A percentile compares a stretch with the other conserved stretches of the same genome.
These are phyloP conservation scores for Castanea mollissima DNA, from an alignment of 306 rosid genomes.

Conservation along the genomic window DNA sequence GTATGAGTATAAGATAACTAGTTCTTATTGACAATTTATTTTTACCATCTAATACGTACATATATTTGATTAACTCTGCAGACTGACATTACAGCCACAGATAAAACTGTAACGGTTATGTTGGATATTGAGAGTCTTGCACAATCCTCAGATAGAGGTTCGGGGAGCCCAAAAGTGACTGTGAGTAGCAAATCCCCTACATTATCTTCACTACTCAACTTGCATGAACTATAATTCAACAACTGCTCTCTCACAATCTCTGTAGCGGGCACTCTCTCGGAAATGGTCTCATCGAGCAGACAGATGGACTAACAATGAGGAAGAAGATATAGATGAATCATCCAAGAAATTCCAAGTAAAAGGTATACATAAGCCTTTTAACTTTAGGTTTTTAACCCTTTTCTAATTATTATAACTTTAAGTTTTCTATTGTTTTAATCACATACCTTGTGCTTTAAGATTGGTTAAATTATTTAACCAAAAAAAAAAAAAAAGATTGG, in stretches of 20 bases:
- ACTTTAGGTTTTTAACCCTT: no score
- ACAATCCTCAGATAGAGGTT: not conserved
- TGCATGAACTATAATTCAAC: no score
- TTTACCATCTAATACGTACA: not conserved
- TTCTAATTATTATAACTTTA: no score
- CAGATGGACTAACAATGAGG: conserved; percentile 12
- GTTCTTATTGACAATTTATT: no score
- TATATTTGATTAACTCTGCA: not conserved
- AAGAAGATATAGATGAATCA: conserved; percentile 19
- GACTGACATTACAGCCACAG: no score
- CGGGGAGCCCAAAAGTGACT: conserved; percentile 28
- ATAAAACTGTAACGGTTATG: not conserved
- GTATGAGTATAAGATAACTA: no score
- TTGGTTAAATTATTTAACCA: no score
- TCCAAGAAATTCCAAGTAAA: conserved; percentile 19
- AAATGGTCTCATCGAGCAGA: conserved; percentile 23
- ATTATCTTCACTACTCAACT: no score
- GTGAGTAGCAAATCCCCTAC: not conserved
- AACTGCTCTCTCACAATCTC: not conserved
- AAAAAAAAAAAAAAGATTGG: no score
- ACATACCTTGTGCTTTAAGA: no score
- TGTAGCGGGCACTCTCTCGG: conserved; percentile 27
- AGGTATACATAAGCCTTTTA: conserved; percentile 5
- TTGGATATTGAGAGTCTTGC: conserved; percentile 28
- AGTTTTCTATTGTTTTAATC: no score